phyloP scores from a whole-genome alignment of 768 basidiomycete genomes.

The Boletus reticuloceps region DNA sequence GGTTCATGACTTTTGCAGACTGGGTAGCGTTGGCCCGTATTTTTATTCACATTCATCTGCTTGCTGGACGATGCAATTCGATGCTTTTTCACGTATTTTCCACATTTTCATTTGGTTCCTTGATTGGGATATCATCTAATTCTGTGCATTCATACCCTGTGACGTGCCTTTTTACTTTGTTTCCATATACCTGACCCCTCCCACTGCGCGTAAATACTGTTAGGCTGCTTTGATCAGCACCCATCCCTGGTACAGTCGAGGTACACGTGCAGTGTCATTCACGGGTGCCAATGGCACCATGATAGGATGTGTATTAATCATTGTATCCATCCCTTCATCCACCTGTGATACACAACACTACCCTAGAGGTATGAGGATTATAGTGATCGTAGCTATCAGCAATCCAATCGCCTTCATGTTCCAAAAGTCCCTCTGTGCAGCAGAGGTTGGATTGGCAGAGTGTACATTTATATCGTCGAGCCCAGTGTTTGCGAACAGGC shows the following conservation, averaged over 20 bases:
- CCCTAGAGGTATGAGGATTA: conserved; percentile 21
- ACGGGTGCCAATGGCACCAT: background rate
- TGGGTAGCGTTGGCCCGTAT: background rate
- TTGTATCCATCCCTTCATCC: conserved; percentile 21
- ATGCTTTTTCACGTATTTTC: background rate
- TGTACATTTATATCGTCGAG: conserved; percentile 43
- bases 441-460: background rate
- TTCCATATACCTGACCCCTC: background rate
- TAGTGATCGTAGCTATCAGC: conserved; percentile 5
- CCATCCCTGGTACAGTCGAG: conserved; percentile 2
- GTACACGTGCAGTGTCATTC: conserved; percentile 2
- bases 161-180: background rate
- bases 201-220: conserved; percentile 1
- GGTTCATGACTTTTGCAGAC: too few relatives aligned
- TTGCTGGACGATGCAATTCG: conserved; percentile 33
- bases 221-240: conserved; percentile 9
- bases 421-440: background rate
- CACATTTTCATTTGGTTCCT: background rate
- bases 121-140: conserved; percentile 1
- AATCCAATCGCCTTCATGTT: conserved; percentile 6
- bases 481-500: conserved; percentile 60
- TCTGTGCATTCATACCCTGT: conserved; percentile 23
- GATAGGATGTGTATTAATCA: conserved; percentile 17
- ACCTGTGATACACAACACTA: conserved; percentile 19
- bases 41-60: conserved; percentile 13